Evolutionary conservation across 225 moss, liverwort and hornwort genomes (phyloP).

Genomic region (Pleurozium schreberi): DNA sequence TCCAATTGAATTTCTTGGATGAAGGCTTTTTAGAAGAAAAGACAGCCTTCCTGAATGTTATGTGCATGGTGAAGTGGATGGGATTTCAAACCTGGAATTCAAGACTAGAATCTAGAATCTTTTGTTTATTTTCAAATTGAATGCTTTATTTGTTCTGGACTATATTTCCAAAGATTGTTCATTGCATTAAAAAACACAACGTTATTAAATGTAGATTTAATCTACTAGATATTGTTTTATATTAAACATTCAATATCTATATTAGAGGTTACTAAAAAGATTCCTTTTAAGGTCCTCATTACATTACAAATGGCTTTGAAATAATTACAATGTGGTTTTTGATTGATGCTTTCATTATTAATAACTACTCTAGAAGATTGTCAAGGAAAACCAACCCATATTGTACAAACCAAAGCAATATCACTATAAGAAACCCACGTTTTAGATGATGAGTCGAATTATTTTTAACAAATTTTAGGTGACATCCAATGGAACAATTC

Average conservation of each 20-base stretch:
- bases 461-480: too few relatives aligned
- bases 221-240: accelerated
- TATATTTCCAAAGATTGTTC: neutral
- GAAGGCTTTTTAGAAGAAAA: too few relatives aligned
- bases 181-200: accelerated
- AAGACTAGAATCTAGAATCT: neutral
- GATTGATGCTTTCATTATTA: neutral
- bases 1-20: too few relatives aligned
- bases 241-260: neutral
- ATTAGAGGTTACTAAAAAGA: accelerated
- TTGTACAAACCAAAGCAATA: too few relatives aligned
- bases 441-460: too few relatives aligned
- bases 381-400: too few relatives aligned
- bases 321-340: neutral
- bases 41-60: too few relatives aligned
- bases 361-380: neutral
- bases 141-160: accelerated
- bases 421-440: too few relatives aligned
- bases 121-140: neutral
- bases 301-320: neutral
- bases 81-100: neutral
- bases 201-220: neutral
- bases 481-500: too few relatives aligned
- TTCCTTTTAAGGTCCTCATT: accelerated
- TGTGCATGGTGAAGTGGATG: too few relatives aligned